Percentiles rank a stretch among this genome's conserved stretches.
Evolutionary conservation across 1,284 basidiomycete genomes (phyloP).

Genomic region (Mixia osmundae): DNA sequence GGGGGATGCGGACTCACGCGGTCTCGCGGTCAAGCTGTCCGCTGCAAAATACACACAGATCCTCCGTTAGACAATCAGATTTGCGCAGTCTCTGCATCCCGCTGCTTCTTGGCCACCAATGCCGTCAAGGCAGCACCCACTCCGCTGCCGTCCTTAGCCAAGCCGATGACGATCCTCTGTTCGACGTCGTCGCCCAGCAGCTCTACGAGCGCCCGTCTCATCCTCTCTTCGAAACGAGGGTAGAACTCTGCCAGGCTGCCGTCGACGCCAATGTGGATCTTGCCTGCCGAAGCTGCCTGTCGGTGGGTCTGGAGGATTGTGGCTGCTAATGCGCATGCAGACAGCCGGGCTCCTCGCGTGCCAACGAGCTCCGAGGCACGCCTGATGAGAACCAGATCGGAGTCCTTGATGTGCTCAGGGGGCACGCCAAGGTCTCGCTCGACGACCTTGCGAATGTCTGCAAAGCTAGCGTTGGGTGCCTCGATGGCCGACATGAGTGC

Average conservation of each 20-base stretch:
- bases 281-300: constrained; percentile 27
- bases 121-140: constrained; percentile 45
- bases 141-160: constrained; percentile 93
- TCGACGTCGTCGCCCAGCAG: constrained; percentile 61
- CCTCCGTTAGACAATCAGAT: too few species aligned
- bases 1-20: too few species aligned
- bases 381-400: constrained; percentile 45
- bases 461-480: constrained; percentile 11
- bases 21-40: too few species aligned
- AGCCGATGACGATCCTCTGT: constrained; percentile 52
- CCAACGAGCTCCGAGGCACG: constrained; percentile 58
- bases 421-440: constrained; percentile 37
- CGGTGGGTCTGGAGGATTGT: constrained; percentile 53
- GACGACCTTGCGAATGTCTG: constrained; percentile 31
- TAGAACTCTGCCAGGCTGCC: constrained; percentile 81
- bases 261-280: constrained; percentile 60
- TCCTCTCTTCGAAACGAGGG: constrained; percentile 50
- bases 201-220: constrained; percentile 46
- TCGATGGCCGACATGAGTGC: constrained; percentile 77
- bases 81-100: background rate
- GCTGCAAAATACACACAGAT: too few species aligned
- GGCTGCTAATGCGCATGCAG: constrained; percentile 66
- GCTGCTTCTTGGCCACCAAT: constrained; percentile 9
- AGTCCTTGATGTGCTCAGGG: constrained; percentile 22
- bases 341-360: constrained; percentile 55